phyloP scores from a whole-genome alignment of 2,329 filamentous ascomycete genomes.

The Pseudopyrenochaeta lycopersici region DNA sequence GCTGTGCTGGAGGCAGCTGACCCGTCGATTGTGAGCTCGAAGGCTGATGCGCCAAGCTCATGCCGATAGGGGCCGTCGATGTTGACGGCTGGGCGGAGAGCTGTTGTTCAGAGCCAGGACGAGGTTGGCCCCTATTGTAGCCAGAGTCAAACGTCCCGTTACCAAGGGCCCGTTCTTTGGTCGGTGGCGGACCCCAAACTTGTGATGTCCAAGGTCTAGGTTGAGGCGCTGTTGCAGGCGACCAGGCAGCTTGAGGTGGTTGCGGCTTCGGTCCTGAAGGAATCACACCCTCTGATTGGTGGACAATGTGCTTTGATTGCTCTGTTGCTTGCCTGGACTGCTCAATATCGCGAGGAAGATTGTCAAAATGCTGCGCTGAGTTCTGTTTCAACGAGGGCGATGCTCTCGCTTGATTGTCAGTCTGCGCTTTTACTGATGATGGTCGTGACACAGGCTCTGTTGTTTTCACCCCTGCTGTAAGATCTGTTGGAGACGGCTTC shows the following conservation, averaged over 20 bases:
- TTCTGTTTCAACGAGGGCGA: conserved; percentile 27
- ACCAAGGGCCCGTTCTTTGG: conserved; percentile 74
- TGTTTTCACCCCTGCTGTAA: conserved; percentile 19
- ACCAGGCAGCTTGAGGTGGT: conserved; percentile 35
- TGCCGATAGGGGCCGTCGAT: conserved; percentile 33
- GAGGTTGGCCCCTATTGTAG: conserved; percentile 61
- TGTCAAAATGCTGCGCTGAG: conserved; percentile 25
- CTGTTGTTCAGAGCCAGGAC: conserved; percentile 41
- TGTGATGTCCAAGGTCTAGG: conserved; percentile 55
- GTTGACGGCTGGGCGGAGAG: conserved; percentile 36
- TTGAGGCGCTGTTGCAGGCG: conserved; percentile 33
- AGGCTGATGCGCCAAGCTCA: conserved; percentile 28
- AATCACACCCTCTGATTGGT: conserved; percentile 27
- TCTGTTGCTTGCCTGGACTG: conserved; percentile 22
- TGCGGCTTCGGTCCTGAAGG: conserved; percentile 36
- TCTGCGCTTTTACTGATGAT: conserved; percentile 31
- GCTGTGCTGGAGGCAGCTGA: conserved; percentile 23
- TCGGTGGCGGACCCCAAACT: conserved; percentile 76
- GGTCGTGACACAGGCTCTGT: conserved; percentile 22
- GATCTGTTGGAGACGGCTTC: conserved; percentile 33
- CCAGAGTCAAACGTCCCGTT: conserved; percentile 79
- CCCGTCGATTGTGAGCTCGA: conserved; percentile 23
- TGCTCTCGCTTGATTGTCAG: conserved; percentile 28
- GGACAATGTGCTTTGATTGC: conserved; percentile 20
- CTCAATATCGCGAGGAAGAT: conserved; percentile 30